A percentile compares a stretch with the other conserved stretches of the same genome.
phyloP scores from a whole-genome alignment of 768 basidiomycete genomes.

The Boletus reticulatus region DNA sequence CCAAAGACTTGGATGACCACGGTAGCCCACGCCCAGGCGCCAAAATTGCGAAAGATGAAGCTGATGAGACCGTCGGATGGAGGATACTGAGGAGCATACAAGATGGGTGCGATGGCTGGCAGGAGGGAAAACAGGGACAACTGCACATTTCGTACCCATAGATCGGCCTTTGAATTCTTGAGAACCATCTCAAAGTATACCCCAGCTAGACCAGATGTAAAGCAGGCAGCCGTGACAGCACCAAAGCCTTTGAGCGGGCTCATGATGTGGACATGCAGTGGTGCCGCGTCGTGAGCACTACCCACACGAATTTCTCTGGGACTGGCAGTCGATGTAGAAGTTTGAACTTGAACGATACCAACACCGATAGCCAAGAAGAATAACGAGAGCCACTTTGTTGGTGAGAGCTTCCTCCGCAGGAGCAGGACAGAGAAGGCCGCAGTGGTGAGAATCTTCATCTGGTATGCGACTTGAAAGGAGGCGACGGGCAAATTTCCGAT shows the following conservation, averaged over 20 bases:
- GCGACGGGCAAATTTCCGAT: conserved; percentile 94
- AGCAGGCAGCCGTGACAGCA: conserved; percentile 82
- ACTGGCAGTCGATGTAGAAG: conserved; percentile 37
- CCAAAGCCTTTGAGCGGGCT: conserved; percentile 77
- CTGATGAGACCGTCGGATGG: conserved; percentile 48
- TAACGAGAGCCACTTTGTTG: conserved; percentile 83
- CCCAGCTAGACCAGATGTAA: conserved; percentile 87
- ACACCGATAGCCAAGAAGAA: conserved; percentile 90
- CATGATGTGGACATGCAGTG: conserved; percentile 69
- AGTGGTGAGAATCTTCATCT: conserved; percentile 98
- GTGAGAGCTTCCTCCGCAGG: conserved; percentile 68
- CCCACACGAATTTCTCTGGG: conserved; percentile 48
- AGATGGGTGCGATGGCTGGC: conserved; percentile 81
- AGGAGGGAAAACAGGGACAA: conserved; percentile 86
- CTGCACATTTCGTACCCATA: conserved; percentile 91
- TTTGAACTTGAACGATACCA: conserved; percentile 93
- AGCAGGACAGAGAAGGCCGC: conserved; percentile 88
- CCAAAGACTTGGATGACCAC: conserved; percentile 89
- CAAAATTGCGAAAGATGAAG: conserved; percentile 82
- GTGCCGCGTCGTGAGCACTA: conserved; percentile 65
- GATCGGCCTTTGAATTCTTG: conserved; percentile 77
- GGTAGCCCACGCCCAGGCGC: conserved; percentile 93
- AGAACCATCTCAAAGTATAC: conserved; percentile 95
- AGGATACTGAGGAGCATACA: conserved; percentile 48
- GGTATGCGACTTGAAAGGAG: conserved; percentile 96